Conservation (phyloP, 331 rosid species). For the Dryas integrifolia region DNA sequence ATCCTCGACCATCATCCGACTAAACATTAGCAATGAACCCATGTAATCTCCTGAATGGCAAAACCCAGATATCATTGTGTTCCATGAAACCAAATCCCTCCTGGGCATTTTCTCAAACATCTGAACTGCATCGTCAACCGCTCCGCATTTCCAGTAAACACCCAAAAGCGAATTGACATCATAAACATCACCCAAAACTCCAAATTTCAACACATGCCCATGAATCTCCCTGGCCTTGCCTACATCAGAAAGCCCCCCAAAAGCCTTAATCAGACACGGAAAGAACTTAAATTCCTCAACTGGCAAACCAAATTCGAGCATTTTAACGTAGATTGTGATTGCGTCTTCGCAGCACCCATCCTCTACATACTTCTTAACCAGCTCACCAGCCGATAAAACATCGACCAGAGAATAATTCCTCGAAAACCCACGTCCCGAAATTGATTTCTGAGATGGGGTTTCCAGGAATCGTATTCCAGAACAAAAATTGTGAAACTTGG, state of each 20-base stretch:
- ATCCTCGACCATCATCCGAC: constrained; percentile 32
- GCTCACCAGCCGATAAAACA: not conserved
- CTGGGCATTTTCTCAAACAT: constrained; percentile 34
- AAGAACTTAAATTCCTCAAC: constrained; percentile 36
- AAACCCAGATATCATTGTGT: constrained; percentile 41
- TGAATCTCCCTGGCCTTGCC: constrained; percentile 39
- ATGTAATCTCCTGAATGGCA: constrained; percentile 28
- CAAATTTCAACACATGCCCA: constrained; percentile 40
- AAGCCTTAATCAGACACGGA: constrained; percentile 41
- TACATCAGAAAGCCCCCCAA: constrained; percentile 32
- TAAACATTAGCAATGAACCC: constrained; percentile 25
- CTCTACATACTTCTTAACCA: constrained; percentile 25
- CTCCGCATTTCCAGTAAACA: constrained; percentile 36
- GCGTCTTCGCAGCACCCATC: constrained; percentile 31
- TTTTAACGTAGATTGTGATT: constrained; percentile 23
- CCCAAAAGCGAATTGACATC: constrained; percentile 40
- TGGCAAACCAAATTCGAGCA: constrained; percentile 31
- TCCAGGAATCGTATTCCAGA: constrained; percentile 7
- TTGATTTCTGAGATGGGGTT: constrained; percentile 20
- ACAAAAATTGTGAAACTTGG: constrained; percentile 16
- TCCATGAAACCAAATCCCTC: constrained; percentile 43
- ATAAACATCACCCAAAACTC: constrained; percentile 34
- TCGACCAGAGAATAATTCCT: not conserved
- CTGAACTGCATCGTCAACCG: constrained; percentile 18
- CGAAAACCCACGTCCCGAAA: not conserved